Evolutionary conservation across 345 rosid species (phyloP).

Genomic region (Cardamine resedifolia): DNA sequence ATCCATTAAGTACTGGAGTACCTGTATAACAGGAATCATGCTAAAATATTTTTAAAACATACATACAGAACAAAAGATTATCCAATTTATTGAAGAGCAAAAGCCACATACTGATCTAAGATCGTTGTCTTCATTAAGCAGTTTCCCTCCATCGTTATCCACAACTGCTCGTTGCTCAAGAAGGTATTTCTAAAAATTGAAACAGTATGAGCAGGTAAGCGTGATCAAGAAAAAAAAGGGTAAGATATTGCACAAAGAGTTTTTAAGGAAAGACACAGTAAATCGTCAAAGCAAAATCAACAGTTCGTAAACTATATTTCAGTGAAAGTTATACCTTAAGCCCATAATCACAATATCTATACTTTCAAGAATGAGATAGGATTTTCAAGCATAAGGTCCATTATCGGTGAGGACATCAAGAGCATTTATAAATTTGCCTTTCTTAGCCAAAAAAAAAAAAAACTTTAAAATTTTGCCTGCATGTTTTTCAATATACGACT

Average conservation of each 20-base stretch:
- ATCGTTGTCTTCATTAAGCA: slow-evolving; percentile 93
- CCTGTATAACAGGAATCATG: slow-evolving; percentile 50
- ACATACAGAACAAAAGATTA: background rate
- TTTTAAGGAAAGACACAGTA: slow-evolving; percentile 13
- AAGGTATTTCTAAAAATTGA: slow-evolving; percentile 67
- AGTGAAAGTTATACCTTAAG: background rate
- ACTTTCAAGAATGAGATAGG: slow-evolving; percentile 6
- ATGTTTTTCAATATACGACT: background rate
- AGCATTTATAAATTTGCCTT: slow-evolving; percentile 2
- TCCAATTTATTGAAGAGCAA: slow-evolving; percentile 14
- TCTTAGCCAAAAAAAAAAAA: slow-evolving; percentile 3
- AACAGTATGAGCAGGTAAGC: slow-evolving; percentile 14
- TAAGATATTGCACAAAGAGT: background rate
- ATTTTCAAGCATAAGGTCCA: slow-evolving; percentile 12
- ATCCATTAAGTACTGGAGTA: slow-evolving; percentile 83
- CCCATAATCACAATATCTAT: background rate
- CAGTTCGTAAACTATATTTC: background rate
- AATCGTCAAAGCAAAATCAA: slow-evolving; percentile 6
- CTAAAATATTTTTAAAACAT: slow-evolving; percentile 6
- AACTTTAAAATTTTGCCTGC: background rate
- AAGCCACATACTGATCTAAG: slow-evolving; percentile 79
- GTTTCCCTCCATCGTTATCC: slow-evolving; percentile 77
- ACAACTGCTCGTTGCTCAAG: slow-evolving; percentile 88
- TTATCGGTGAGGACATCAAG: background rate
- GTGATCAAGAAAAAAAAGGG: background rate